Evolutionary conservation across 139 green algal genomes (phyloP).

Genomic region (Chlamydomonas schloesseri): DNA sequence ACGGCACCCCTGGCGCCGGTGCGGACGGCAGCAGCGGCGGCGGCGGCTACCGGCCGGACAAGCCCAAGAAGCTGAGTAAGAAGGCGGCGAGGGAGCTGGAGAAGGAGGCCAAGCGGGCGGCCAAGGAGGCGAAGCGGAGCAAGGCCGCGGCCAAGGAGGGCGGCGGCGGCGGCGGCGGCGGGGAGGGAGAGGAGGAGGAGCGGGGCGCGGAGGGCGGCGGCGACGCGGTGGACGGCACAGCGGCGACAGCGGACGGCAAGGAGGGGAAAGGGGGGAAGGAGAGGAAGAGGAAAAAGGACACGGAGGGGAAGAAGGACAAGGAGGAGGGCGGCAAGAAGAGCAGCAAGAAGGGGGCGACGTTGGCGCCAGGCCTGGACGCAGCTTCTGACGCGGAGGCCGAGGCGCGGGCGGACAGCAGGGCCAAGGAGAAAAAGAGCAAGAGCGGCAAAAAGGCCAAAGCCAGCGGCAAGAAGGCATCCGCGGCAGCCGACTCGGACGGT

Average conservation of each 20-base stretch:
- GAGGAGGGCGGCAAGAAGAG: slow-evolving; percentile 20
- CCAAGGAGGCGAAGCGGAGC: no score
- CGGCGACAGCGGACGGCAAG: neutral
- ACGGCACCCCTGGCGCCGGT: no score
- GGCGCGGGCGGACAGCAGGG: neutral
- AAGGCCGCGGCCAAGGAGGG: neutral
- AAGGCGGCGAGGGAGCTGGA: neutral
- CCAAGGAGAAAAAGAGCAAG: neutral
- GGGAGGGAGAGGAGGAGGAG: slow-evolving; percentile 13
- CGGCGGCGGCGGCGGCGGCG: neutral
- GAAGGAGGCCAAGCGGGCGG: neutral
- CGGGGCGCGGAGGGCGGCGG: neutral
- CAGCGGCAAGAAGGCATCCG: neutral
- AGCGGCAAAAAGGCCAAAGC: neutral
- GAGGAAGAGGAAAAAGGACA: neutral
- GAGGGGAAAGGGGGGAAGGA: neutral
- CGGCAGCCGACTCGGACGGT: neutral
- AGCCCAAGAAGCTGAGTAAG: neutral
- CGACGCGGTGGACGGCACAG: neutral
- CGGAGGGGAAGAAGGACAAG: slow-evolving; percentile 43
- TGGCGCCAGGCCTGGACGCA: no score
- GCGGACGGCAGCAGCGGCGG: no score
- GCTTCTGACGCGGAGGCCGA: neutral
- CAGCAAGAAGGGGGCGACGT: neutral
- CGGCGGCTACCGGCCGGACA: neutral